Evolutionary conservation across 345 rosid genomes (phyloP), one percentile per base, ranked within the genome.

Genomic region (Triadica sebifera): DNA sequence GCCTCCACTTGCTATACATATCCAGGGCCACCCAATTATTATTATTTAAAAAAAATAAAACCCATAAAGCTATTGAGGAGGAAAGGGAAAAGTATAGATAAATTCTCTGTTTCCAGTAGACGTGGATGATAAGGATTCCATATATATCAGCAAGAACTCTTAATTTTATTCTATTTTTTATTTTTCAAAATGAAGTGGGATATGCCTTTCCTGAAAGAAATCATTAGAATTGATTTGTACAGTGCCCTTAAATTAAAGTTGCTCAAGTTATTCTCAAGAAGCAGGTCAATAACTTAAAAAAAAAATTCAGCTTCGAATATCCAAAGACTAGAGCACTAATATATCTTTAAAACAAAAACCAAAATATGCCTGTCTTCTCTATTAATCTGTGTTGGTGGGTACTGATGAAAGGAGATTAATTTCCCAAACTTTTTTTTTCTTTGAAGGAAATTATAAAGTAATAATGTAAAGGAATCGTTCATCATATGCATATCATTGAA

Each of bases 41-140:
- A 20, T 34, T 6, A 9, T 55, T 38, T 6, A 1, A 67, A n/a
- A 38, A 59, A 76, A n/a, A n/a, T n/a, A 16, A 3, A 8, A 68
- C 46, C 47, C 67, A 38, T 46, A 59, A 73, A 75, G 71, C 74
- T 80, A 66, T 61, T 72, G 80, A 80, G 69, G 69, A 16, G 12
- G 80, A 81, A 74, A 74, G 68, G 77, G 55, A 46, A 58, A 37
- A 5, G 5, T 8, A 41, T n/a, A n/a, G n/a, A 79, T 60, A 76
- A 70, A 59, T 79, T 75, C 71, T 68, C 49, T 50, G 5, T 37
- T 53, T 53, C 53, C 9, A 39, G 81, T n/a, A n/a, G n/a, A n/a
- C n/a, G n/a, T 77, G 85, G 87, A 85, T 82, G 87, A 85, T 85
- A 85, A 80, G 85, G 84, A 80, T 80, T 80, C 87, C n/a, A n/a